Conservation (phyloP, 176 grass and related monocot species). For the Saccharum spontaneum region DNA sequence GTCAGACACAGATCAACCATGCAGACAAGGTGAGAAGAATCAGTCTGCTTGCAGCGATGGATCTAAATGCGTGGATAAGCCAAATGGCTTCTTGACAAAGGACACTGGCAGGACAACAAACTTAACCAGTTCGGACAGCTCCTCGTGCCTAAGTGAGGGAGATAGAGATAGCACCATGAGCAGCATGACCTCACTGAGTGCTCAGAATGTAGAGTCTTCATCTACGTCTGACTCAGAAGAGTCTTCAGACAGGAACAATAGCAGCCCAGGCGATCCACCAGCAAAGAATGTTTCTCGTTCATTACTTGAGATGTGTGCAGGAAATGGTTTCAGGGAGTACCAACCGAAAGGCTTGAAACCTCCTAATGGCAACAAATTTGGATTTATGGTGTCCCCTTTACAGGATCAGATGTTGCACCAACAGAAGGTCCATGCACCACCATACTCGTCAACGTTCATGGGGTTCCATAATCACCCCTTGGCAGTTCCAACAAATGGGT, state of each 20-base stretch:
- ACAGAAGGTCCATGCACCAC: constrained; percentile 42
- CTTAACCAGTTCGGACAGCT: constrained; percentile 61
- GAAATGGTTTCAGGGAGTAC: constrained; percentile 46
- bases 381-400: constrained; percentile 22
- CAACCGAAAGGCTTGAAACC: constrained; percentile 28
- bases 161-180: constrained; percentile 62
- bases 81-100: constrained; percentile 34
- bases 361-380: constrained; percentile 27
- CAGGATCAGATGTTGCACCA: constrained; percentile 36
- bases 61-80: constrained; percentile 13
- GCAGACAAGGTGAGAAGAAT: constrained; percentile 14
- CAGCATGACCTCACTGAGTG: constrained; percentile 66
- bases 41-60: constrained; percentile 20
- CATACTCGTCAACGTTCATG: constrained; percentile 46
- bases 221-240: constrained; percentile 89
- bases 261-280: constrained; percentile 30
- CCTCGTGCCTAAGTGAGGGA: constrained; percentile 76
- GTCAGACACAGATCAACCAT: constrained; percentile 17
- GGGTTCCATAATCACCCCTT: constrained; percentile 56
- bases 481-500: constrained; percentile 58
- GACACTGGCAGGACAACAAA: constrained; percentile 28
- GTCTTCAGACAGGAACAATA: constrained; percentile 43
- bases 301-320: constrained; percentile 39
- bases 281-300: constrained; percentile 34
- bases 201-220: constrained; percentile 67